A percentile compares a stretch with the other conserved stretches of the same genome.
These are phyloP conservation scores for Astraeus odoratus DNA, from an alignment of 768 basidiomycete genomes.

Conservation along the genomic window DNA sequence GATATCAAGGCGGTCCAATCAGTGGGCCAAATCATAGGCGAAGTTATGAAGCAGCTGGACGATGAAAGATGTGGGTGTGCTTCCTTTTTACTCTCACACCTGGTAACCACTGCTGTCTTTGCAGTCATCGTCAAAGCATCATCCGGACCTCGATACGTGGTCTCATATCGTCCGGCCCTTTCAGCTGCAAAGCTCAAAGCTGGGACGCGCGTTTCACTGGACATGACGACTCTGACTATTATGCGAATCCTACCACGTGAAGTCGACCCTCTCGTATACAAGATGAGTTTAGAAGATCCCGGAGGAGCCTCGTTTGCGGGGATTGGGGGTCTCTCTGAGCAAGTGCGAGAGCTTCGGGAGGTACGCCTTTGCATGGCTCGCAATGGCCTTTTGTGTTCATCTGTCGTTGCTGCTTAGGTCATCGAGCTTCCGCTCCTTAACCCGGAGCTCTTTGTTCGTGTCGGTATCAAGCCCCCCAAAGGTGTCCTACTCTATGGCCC, in stretches of 20 bases:
- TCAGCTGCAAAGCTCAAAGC: constrained; percentile 89
- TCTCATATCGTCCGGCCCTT: constrained; percentile 90
- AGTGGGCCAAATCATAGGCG: constrained; percentile 98
- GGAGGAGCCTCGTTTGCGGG: constrained; percentile 94
- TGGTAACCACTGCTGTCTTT: neutral
- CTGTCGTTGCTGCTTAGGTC: constrained; percentile 42
- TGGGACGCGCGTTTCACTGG: constrained; percentile 92
- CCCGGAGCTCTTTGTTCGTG: constrained; percentile 91
- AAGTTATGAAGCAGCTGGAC: constrained; percentile 97
- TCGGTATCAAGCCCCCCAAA: constrained; percentile 94
- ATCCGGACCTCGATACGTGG: constrained; percentile 96
- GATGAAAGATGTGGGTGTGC: constrained; percentile 83
- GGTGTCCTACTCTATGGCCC: constrained; percentile 95
- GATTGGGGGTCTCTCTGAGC: constrained; percentile 92
- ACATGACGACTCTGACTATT: constrained; percentile 98
- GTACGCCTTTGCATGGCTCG: constrained; percentile 33
- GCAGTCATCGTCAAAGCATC: constrained; percentile 98
- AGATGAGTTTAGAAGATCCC: constrained; percentile 98
- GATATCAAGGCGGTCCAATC: constrained; percentile 99
- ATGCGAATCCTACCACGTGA: constrained; percentile 98
- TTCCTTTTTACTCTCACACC: neutral
- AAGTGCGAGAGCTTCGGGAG: constrained; percentile 95
- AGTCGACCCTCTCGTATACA: constrained; percentile 97
- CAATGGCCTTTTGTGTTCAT: neutral
- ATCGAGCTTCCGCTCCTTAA: constrained; percentile 93